Conservation (phyloP, 305 asterid species). For the Fraxinus nigra region DNA sequence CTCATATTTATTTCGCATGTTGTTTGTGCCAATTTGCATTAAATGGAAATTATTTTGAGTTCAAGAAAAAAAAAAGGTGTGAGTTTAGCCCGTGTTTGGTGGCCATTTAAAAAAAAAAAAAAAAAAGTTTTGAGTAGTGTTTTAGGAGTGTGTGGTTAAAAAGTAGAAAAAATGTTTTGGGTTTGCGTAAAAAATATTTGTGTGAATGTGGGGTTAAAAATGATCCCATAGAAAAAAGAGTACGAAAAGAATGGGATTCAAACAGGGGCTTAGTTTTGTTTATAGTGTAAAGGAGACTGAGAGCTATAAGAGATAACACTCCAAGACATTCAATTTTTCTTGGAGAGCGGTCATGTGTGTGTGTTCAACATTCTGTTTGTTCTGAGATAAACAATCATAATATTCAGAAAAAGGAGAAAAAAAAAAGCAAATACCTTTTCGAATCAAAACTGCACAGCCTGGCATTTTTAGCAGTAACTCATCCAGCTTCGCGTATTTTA, state of each 20-base stretch:
- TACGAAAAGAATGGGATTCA: no score
- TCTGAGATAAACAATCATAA: background rate
- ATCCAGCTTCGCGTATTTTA: constrained; percentile 59
- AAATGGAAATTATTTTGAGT: background rate
- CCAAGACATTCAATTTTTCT: background rate
- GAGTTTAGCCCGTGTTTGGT: background rate
- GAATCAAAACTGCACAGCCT: background rate
- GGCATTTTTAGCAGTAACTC: constrained; percentile 16
- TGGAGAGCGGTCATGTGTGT: background rate
- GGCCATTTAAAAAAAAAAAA: background rate
- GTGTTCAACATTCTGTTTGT: constrained; percentile 5
- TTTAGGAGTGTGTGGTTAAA: no score
- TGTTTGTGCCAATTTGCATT: background rate
- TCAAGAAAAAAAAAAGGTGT: background rate
- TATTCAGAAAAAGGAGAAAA: background rate
- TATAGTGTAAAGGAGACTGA: background rate
- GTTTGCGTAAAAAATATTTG: no score
- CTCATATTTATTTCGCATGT: background rate
- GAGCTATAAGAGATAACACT: background rate
- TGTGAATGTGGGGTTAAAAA: no score
- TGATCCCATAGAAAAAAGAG: no score
- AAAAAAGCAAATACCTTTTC: background rate
- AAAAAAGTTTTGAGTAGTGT: no score
- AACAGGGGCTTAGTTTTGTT: background rate
- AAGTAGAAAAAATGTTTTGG: no score